Conservation (phyloP, 306 rosid species). For the Prunus mume region DNA sequence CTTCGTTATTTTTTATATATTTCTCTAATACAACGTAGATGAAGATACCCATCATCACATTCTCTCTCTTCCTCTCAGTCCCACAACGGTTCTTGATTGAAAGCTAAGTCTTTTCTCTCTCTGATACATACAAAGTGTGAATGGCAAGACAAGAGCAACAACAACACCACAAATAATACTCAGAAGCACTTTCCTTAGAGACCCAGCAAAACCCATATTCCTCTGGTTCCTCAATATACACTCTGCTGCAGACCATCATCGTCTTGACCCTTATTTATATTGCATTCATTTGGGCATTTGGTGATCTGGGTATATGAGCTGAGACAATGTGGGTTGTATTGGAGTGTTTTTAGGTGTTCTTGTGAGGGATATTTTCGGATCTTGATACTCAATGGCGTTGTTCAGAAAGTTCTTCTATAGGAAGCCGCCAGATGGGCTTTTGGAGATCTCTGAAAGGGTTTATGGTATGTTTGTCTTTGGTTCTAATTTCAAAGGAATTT, state of each 20-base stretch:
- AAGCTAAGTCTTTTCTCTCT: constrained; percentile 65
- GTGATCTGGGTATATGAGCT: constrained; percentile 28
- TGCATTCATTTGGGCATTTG: constrained; percentile 30
- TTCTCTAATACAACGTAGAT: background rate
- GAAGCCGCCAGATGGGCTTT: constrained; percentile 97
- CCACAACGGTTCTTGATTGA: constrained; percentile 60
- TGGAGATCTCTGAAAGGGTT: constrained; percentile 93
- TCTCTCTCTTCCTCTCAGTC: constrained; percentile 15
- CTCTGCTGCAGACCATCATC: constrained; percentile 42
- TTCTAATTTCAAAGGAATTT: constrained; percentile 19
- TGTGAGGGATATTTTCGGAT: constrained; percentile 36
- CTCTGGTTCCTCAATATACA: constrained; percentile 57
- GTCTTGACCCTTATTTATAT: constrained; percentile 15
- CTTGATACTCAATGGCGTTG: constrained; percentile 68
- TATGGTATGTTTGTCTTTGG: constrained; percentile 62
- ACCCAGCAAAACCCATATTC: constrained; percentile 60
- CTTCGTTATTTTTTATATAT: constrained; percentile 20
- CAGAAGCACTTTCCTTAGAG: constrained; percentile 54
- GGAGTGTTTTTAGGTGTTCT: constrained; percentile 29
- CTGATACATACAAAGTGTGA: constrained; percentile 45
- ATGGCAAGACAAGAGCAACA: constrained; percentile 43
- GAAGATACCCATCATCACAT: constrained; percentile 15
- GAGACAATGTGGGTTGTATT: constrained; percentile 43
- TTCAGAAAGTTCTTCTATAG: constrained; percentile 87
- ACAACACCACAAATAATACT: background rate